phyloP scores from a whole-genome alignment of 176 grass and related monocot genomes.

The Paspalum vaginatum region DNA sequence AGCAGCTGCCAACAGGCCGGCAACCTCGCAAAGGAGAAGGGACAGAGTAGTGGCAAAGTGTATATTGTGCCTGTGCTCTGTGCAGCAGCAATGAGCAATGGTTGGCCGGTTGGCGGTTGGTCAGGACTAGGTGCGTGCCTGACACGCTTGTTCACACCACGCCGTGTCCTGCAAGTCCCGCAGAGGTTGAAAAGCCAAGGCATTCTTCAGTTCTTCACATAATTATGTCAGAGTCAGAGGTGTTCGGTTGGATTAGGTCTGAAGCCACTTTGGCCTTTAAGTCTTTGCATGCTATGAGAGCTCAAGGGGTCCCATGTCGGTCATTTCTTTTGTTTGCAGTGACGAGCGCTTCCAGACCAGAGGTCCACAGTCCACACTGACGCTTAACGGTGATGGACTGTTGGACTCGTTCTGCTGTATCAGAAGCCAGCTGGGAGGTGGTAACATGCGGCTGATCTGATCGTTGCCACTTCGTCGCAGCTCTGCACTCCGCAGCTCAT shows the following conservation, averaged over 20 bases:
- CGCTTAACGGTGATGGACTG: background rate
- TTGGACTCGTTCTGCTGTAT: background rate
- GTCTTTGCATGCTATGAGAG: background rate
- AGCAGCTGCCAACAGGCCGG: conserved; percentile 9
- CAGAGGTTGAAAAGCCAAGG: conserved; percentile 7
- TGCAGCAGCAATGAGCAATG: conserved; percentile 2
- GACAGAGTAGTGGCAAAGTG: background rate
- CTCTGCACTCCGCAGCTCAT: background rate
- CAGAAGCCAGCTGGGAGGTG: background rate
- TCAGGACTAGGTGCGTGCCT: background rate
- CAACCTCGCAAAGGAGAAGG: background rate
- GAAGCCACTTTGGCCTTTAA: conserved; percentile 1
- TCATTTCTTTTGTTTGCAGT: background rate
- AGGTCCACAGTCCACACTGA: background rate
- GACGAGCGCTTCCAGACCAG: conserved; percentile 13
- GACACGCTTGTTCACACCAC: conserved; percentile 23
- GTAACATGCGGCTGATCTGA: background rate
- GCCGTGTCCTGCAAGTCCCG: conserved; percentile 10
- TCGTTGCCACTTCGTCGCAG: background rate
- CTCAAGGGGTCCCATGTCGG: background rate
- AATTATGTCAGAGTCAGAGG: too few relatives aligned
- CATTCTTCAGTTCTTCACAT: too few relatives aligned
- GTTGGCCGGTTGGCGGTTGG: background rate
- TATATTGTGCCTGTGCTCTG: too few relatives aligned
- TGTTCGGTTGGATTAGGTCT: conserved; percentile 29